Conservation (phyloP, 139 green algal genomes). For the Picochlorum sp. region DNA sequence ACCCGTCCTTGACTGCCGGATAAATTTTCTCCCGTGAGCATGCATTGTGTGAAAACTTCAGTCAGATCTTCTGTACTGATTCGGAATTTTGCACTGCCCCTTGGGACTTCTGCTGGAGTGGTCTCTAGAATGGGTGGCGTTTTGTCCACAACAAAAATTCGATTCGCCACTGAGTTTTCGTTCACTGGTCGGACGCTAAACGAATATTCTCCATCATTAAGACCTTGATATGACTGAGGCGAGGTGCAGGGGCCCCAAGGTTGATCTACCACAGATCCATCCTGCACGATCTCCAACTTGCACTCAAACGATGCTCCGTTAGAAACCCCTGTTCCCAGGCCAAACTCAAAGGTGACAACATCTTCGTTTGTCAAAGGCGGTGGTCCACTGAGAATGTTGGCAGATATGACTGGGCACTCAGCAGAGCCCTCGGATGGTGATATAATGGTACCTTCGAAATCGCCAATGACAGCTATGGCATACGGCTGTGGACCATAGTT, state of each 20-base stretch:
- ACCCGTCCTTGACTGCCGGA: slow-evolving; percentile 2
- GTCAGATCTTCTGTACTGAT: slow-evolving; percentile 25
- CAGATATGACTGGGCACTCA: slow-evolving; percentile 23
- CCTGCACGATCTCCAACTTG: slow-evolving; percentile 14
- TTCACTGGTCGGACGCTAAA: slow-evolving; percentile 40
- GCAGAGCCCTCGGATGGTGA: background rate
- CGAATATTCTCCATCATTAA: slow-evolving; percentile 35
- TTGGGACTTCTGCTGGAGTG: slow-evolving; percentile 18
- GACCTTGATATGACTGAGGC: slow-evolving; percentile 18
- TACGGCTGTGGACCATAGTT: slow-evolving; percentile 48
- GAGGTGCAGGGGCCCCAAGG: slow-evolving; percentile 28
- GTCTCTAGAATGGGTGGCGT: slow-evolving; percentile 13
- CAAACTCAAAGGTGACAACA: slow-evolving; percentile 28
- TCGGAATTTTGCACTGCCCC: slow-evolving; percentile 11
- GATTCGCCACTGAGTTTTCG: background rate
- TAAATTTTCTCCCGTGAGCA: background rate
- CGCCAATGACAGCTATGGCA: slow-evolving; percentile 57
- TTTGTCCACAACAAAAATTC: slow-evolving; percentile 33
- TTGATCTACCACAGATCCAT: background rate
- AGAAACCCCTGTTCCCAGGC: slow-evolving; percentile 17
- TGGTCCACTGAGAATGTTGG: slow-evolving; percentile 33
- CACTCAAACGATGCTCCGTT: slow-evolving; percentile 31
- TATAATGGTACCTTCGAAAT: slow-evolving; percentile 29
- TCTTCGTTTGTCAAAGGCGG: slow-evolving; percentile 11
- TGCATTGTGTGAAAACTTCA: slow-evolving; percentile 39